Conservation (phyloP, 768 basidiomycete genomes). For the Tremella fuciformis region DNA sequence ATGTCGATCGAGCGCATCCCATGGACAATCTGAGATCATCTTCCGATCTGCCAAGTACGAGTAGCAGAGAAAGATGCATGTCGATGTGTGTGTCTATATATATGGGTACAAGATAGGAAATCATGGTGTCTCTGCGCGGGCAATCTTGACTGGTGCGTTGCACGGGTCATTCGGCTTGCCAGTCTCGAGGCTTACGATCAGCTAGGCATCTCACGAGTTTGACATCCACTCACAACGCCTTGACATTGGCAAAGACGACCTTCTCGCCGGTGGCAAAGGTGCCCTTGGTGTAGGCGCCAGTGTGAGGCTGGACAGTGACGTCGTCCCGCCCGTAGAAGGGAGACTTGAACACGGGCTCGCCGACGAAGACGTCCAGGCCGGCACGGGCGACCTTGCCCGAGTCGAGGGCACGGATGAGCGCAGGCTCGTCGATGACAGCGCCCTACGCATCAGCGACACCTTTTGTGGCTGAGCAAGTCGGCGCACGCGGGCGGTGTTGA, state of each 20-base stretch:
- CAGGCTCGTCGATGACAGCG: slow-evolving; percentile 14
- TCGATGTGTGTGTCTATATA: too few relatives aligned
- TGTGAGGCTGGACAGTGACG: slow-evolving; percentile 20
- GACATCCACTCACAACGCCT: slow-evolving; percentile 13
- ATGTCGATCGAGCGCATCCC: too few relatives aligned
- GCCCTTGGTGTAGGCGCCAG: slow-evolving; percentile 18
- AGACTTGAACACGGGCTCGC: slow-evolving; percentile 57
- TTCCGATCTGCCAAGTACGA: too few relatives aligned
- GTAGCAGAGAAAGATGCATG: too few relatives aligned
- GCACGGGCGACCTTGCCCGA: slow-evolving; percentile 51
- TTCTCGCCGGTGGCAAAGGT: slow-evolving; percentile 14
- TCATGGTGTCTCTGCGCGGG: neutral
- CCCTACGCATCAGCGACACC: slow-evolving; percentile 6
- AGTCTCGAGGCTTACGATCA: slow-evolving; percentile 14
- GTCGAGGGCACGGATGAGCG: slow-evolving; percentile 15
- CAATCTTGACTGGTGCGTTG: slow-evolving; percentile 13
- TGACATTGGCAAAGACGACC: slow-evolving; percentile 18
- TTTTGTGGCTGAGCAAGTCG: neutral
- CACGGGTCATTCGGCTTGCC: slow-evolving; percentile 13
- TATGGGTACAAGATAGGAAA: too few relatives aligned
- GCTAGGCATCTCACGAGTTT: neutral
- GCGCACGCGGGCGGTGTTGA: slow-evolving; percentile 68
- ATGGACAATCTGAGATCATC: too few relatives aligned
- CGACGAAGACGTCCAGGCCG: slow-evolving; percentile 77
- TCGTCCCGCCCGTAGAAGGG: neutral